Evolutionary conservation across 257 asterid genomes (phyloP), one percentile per base, ranked within the genome.

Genomic region (Capsicum chinense): DNA sequence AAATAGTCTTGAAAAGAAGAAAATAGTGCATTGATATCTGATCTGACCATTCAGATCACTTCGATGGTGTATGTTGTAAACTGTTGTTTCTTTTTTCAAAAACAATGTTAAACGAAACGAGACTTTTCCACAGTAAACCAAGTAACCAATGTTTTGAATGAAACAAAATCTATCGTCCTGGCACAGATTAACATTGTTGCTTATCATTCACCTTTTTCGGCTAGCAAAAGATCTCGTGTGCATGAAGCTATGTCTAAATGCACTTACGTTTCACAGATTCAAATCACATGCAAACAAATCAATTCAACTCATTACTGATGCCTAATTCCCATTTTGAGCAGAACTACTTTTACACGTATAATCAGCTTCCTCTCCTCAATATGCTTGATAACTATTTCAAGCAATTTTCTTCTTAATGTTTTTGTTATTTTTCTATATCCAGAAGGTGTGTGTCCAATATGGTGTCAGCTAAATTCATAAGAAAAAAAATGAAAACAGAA

Each of bases 191-290:
- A 52, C 8, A 76, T 26, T 21, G 47, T 13, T 52, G 47, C 63
- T 52, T 56, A 76, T 76, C 81, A 14, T 76, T 76, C 63, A 76
- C 63, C 81, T 52, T 76, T 76, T 76, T 19, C 13, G 21, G 13
- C 6, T 1, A 76, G 63, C 14, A 21, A 76, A 76, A 76, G 48
- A 76, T 48, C 12, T 39, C 48, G 80, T 0, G n/a, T 73, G 60
- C 19, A 48, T 76, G 21, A 9, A 13, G 63, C 63, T 26, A 14
- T 76, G 52, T 76, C 7, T 13, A 73, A 76, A 76, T 19, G 4
- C 21, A 52, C 81, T 12, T 76, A 33, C 3, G 44, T 50, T 52
- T 52, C 19, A 19, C 13, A 16, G 26, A 14, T 21, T 50, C 63
- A 21, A 21, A 76, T 76, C 48, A 14, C 81, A 76, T 76, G 14